phyloP scores from a whole-genome alignment of 345 rosid genomes.

The Litchi chinensis region DNA sequence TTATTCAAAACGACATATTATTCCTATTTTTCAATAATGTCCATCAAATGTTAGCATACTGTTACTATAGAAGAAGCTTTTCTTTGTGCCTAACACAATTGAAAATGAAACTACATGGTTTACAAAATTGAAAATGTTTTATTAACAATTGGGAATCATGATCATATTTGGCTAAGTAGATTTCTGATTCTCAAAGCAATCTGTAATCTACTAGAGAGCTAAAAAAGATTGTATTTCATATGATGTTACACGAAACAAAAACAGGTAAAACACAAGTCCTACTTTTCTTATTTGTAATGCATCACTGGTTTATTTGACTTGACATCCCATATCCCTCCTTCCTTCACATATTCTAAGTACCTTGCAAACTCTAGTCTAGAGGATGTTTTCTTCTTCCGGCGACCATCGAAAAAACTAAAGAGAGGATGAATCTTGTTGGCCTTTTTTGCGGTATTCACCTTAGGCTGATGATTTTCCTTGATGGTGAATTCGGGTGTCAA shows the following conservation, averaged over 20 bases:
- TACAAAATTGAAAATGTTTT: neutral
- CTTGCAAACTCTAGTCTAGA: slow-evolving; percentile 69
- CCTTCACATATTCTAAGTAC: slow-evolving; percentile 72
- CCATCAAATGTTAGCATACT: too few species aligned
- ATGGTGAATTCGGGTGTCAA: neutral
- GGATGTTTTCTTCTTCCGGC: slow-evolving; percentile 60
- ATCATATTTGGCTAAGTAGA: neutral
- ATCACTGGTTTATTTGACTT: slow-evolving; percentile 53
- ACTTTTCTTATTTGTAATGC: slow-evolving; percentile 34
- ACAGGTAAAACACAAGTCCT: neutral
- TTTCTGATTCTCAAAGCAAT: neutral
- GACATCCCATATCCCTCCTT: slow-evolving; percentile 71
- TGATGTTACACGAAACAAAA: slow-evolving; percentile 4
- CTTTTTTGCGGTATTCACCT: slow-evolving; percentile 37
- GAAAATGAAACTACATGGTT: neutral
- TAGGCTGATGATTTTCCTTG: neutral
- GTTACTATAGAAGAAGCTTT: too few species aligned
- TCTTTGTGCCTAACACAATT: neutral
- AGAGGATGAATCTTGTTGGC: slow-evolving; percentile 55
- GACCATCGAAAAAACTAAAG: slow-evolving; percentile 50
- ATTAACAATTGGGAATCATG: neutral
- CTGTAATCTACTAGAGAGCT: neutral
- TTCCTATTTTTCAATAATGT: too few species aligned
- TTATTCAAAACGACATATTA: too few species aligned
- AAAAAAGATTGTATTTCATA: neutral